Percentiles rank a stretch among this genome's conserved stretches.
Evolutionary conservation across 495 filamentous ascomycete genomes (phyloP).

Genomic region (Lophiotrema nucula): DNA sequence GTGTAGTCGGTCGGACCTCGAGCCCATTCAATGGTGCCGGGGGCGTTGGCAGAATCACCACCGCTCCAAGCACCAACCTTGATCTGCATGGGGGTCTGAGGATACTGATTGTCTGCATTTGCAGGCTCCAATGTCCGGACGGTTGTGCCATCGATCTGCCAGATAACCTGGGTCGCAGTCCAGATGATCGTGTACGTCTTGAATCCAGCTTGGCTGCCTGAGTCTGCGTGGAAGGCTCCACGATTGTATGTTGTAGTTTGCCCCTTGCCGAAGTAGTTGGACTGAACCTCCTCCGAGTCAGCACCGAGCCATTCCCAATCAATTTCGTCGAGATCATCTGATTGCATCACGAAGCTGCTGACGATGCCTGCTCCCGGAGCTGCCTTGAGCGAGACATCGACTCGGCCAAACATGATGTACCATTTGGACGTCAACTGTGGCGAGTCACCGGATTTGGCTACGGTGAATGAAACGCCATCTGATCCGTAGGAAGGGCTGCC

Average conservation of each 20-base stretch:
- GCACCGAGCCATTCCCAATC: slow-evolving; percentile 83
- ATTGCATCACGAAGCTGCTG: slow-evolving; percentile 81
- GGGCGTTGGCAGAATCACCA: slow-evolving; percentile 69
- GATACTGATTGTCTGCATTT: slow-evolving; percentile 68
- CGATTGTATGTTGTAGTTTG: slow-evolving; percentile 70
- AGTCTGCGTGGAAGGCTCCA: slow-evolving; percentile 61
- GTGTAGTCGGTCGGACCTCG: slow-evolving; percentile 77
- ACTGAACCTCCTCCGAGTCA: slow-evolving; percentile 66
- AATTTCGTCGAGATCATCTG: slow-evolving; percentile 90
- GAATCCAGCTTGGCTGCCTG: slow-evolving; percentile 61
- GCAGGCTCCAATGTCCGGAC: slow-evolving; percentile 66
- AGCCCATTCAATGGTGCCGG: slow-evolving; percentile 87
- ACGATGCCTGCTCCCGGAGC: slow-evolving; percentile 70
- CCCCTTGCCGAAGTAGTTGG: slow-evolving; percentile 94
- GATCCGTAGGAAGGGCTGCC: slow-evolving; percentile 68
- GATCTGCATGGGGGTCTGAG: slow-evolving; percentile 86
- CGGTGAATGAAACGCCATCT: slow-evolving; percentile 81
- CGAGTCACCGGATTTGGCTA: slow-evolving; percentile 75
- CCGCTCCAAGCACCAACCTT: slow-evolving; percentile 86
- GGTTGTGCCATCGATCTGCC: slow-evolving; percentile 72
- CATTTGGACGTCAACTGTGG: slow-evolving; percentile 74
- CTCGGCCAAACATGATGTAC: slow-evolving; percentile 72
- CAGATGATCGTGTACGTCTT: slow-evolving; percentile 92
- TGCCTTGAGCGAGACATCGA: slow-evolving; percentile 59
- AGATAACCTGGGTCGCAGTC: slow-evolving; percentile 71